Base-by-base conservation (phyloP, 2,329 filamentous ascomycete genomes). In the Phyllosticta citribraziliensis region DNA sequence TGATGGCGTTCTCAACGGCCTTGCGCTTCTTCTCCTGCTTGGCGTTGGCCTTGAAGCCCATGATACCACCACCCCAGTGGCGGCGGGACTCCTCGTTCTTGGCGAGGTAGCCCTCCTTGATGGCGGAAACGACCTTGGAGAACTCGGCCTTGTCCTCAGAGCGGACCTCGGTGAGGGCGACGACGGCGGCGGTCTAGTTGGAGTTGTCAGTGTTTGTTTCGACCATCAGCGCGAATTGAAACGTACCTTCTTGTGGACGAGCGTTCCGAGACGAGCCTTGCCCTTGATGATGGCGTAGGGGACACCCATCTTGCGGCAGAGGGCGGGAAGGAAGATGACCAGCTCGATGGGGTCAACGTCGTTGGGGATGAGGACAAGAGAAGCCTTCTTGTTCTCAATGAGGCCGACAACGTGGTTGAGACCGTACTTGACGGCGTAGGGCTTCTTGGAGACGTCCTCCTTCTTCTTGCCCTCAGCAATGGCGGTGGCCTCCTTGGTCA, bases 221-320 rank as follows among this genome's bases (percentile, higher is more conserved):
- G 27, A 14, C 60, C 20, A 19, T 35, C 14, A 35, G 55, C 33
- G 51, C 35, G 35, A 47, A 47, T 54, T 64, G 27, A n/a, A 53
- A 5, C 27, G n/a, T 73, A 91, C 88, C 88, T 99, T 99, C 88
- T 99, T 97, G 89, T 99, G 93, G 69, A 99, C 93, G 71, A 99
- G 93, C 65, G 94, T 97, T 72, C 94, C 94, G 73, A 99, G 90
- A 82, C 94, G 88, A 70, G 94, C 94, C 89, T 99, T 99, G 83
- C 94, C 94, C 90, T 99, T 99, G 77, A 99, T 86, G 72, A 99
- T 97, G 76, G 92, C 94, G 79, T 97, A 99, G 67, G 95, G 94
- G 72, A 97, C 88, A 82, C 95, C 95, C 93, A 99, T 99, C 90
- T 99, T 99, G 81, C 93, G 89, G 90, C 94, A 99, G 70, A 99